phyloP scores from a whole-genome alignment of 305 asterid species.

The Solanum hybrid region DNA sequence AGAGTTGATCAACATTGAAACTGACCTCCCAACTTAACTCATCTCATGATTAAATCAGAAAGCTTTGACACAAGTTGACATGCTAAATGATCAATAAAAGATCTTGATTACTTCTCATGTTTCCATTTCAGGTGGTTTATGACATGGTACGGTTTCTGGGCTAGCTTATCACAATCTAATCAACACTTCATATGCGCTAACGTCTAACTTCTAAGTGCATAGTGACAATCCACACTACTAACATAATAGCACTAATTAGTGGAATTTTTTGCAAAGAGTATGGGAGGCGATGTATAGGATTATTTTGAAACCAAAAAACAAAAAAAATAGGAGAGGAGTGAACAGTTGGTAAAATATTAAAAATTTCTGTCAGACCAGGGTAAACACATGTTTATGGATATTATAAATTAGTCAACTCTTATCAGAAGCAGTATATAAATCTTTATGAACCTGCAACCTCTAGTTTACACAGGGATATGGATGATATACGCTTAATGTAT shows the following conservation, averaged over 20 bases:
- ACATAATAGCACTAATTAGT: background rate
- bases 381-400: background rate
- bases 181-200: background rate
- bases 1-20: background rate
- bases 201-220: background rate
- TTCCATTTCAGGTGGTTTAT: background rate
- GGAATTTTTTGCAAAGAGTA: background rate
- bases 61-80: background rate
- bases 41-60: background rate
- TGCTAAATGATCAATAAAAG: background rate
- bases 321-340: background rate
- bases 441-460: background rate
- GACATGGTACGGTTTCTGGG: background rate
- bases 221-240: background rate
- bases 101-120: background rate
- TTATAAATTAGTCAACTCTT: background rate
- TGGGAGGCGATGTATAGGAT: background rate
- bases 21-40: background rate
- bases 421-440: background rate
- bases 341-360: background rate
- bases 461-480: background rate
- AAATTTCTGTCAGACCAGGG: background rate
- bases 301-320: background rate
- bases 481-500: background rate
- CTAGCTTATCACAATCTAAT: background rate